A percentile compares a stretch with the other conserved stretches of the same genome.
These are phyloP conservation scores for Phyllosticta paracitricarpa DNA, from an alignment of 2,329 filamentous ascomycete species.

Conservation along the genomic window DNA sequence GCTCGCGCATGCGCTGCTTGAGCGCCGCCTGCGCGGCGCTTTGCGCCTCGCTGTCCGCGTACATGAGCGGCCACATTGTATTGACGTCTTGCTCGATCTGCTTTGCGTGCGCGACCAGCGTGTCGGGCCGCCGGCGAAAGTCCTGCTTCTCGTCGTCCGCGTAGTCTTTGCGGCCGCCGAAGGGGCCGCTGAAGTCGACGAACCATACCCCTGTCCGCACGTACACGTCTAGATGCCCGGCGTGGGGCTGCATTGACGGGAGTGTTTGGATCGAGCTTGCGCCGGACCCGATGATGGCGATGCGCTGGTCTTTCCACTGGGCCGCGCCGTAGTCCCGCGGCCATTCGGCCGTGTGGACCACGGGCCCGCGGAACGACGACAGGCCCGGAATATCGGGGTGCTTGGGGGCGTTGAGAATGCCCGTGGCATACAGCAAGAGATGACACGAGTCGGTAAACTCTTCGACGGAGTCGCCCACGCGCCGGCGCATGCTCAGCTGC, in stretches of 20 bases:
- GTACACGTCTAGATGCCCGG: slow-evolving; percentile 38
- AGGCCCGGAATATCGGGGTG: slow-evolving; percentile 32
- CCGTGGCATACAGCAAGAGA: slow-evolving; percentile 34
- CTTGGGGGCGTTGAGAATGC: slow-evolving; percentile 32
- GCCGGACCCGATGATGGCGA: slow-evolving; percentile 37
- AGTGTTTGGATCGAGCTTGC: slow-evolving; percentile 38
- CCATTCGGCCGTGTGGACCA: slow-evolving; percentile 38
- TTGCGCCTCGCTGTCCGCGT: slow-evolving; percentile 33
- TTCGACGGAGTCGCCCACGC: slow-evolving; percentile 21
- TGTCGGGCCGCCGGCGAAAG: slow-evolving; percentile 33
- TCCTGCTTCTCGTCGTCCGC: slow-evolving; percentile 31
- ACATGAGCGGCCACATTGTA: slow-evolving; percentile 21
- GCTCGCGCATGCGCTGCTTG: slow-evolving; percentile 37
- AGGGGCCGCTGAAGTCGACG: slow-evolving; percentile 37
- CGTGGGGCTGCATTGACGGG: slow-evolving; percentile 37
- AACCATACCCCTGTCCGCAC: slow-evolving; percentile 38
- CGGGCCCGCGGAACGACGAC: slow-evolving; percentile 35
- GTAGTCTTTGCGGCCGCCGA: slow-evolving; percentile 37
- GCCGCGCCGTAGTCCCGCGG: slow-evolving; percentile 35
- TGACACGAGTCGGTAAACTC: slow-evolving; percentile 37
- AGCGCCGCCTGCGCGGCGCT: slow-evolving; percentile 29
- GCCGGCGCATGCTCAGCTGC: slow-evolving; percentile 35
- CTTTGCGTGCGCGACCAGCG: slow-evolving; percentile 35
- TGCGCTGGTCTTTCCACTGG: slow-evolving; percentile 32
- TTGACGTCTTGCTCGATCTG: slow-evolving; percentile 32